phyloP scores from a whole-genome alignment of 225 moss, liverwort and hornwort species.

The Physcomitrellopsis africana region DNA sequence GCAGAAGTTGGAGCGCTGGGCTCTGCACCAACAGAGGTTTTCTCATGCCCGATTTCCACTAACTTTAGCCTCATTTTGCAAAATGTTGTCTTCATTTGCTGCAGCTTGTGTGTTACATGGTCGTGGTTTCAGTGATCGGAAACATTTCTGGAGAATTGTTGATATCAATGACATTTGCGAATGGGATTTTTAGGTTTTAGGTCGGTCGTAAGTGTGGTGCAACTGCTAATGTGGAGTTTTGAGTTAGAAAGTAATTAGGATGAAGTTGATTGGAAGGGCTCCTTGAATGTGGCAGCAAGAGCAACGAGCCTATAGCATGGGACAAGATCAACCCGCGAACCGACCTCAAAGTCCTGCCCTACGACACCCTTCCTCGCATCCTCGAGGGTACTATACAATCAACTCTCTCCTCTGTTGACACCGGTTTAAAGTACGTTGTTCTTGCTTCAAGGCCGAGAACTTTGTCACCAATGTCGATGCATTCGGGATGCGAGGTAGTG shows the following conservation, averaged over 20 bases:
- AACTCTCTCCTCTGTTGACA: not conserved
- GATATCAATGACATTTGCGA: too few relatives aligned
- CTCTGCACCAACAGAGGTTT: slow-evolving; percentile 54
- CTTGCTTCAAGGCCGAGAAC: not conserved
- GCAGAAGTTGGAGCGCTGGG: slow-evolving; percentile 71
- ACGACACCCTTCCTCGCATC: slow-evolving; percentile 30
- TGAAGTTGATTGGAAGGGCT: not conserved
- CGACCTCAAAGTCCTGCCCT: slow-evolving; percentile 57
- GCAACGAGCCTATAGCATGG: slow-evolving; percentile 51
- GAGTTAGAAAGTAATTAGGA: too few relatives aligned
- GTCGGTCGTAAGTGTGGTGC: too few relatives aligned
- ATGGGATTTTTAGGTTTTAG: too few relatives aligned
- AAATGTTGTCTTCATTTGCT: not conserved
- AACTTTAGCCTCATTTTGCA: too few relatives aligned
- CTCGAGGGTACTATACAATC: slow-evolving; percentile 32
- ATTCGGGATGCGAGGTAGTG: too few relatives aligned
- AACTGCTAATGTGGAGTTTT: too few relatives aligned
- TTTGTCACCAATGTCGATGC: not conserved
- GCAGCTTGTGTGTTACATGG: too few relatives aligned
- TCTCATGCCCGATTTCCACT: not conserved
- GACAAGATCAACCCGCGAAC: slow-evolving; percentile 70
- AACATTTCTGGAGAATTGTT: too few relatives aligned
- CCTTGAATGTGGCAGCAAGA: slow-evolving; percentile 41
- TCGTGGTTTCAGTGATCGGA: too few relatives aligned
- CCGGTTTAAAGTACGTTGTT: not conserved